phyloP scores from a whole-genome alignment of 1,139 yeast genomes.

The Martiniozyma asiatica region DNA sequence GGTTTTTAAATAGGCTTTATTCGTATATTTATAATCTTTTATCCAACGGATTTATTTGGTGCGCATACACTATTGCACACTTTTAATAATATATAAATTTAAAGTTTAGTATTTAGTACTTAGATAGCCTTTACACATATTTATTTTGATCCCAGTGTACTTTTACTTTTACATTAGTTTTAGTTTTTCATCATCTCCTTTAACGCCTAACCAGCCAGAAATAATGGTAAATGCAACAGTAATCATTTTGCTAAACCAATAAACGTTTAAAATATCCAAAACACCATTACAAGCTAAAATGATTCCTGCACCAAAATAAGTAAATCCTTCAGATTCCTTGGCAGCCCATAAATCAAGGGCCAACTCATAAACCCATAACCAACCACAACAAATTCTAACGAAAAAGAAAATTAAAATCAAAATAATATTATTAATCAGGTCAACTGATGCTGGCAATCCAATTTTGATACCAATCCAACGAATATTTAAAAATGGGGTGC shows the following conservation, averaged over 20 bases:
- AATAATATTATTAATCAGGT: conserved; percentile 56
- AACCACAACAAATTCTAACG: conserved; percentile 81
- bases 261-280: conserved; percentile 57
- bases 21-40: background rate
- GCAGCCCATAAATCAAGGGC: conserved; percentile 41
- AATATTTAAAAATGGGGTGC: conserved; percentile 86
- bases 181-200: conserved; percentile 20
- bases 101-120: too few species aligned
- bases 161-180: conserved; percentile 17
- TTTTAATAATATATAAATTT: too few species aligned
- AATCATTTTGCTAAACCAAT: conserved; percentile 80
- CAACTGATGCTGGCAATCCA: conserved; percentile 42
- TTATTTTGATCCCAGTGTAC: too few species aligned
- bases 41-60: too few species aligned
- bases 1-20: background rate
- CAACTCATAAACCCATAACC: conserved; percentile 49
- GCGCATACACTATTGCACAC: too few species aligned
- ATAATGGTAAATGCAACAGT: conserved; percentile 55
- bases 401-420: conserved; percentile 62
- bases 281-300: conserved; percentile 52
- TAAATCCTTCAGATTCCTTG: conserved; percentile 30
- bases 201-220: too few species aligned
- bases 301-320: conserved; percentile 32
- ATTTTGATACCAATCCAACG: conserved; percentile 83
- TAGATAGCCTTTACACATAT: too few species aligned